Evolutionary conservation across 495 filamentous ascomycete genomes (phyloP).

Genomic region (Penicillium bovifimosum): DNA sequence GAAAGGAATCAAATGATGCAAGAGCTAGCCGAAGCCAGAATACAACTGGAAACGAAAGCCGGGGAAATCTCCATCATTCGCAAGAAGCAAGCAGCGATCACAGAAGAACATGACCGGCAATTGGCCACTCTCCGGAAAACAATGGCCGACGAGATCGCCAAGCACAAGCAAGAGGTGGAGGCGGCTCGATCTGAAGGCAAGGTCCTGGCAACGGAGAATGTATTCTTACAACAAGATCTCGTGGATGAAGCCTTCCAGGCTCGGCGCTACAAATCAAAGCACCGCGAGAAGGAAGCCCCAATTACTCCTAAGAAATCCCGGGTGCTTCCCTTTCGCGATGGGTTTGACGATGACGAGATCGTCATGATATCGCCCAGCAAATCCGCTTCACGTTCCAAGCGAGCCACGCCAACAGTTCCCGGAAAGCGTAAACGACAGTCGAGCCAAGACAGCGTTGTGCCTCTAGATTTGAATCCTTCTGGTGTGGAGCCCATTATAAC

Average conservation of each 20-base stretch:
- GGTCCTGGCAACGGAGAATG: slow-evolving; percentile 56
- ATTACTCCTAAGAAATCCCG: slow-evolving; percentile 57
- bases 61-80: slow-evolving; percentile 68
- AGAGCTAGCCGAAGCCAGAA: slow-evolving; percentile 45
- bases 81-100: slow-evolving; percentile 51
- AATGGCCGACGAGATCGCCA: slow-evolving; percentile 50
- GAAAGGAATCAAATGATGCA: slow-evolving; percentile 46
- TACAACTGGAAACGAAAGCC: slow-evolving; percentile 46
- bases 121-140: slow-evolving; percentile 47
- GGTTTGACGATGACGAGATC: slow-evolving; percentile 70
- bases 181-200: slow-evolving; percentile 51
- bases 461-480: slow-evolving; percentile 46
- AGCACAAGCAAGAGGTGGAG: slow-evolving; percentile 53
- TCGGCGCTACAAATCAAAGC: slow-evolving; percentile 43
- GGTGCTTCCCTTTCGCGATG: slow-evolving; percentile 56
- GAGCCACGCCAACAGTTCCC: slow-evolving; percentile 52
- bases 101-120: slow-evolving; percentile 52
- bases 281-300: slow-evolving; percentile 33
- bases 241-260: slow-evolving; percentile 50
- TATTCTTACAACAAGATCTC: slow-evolving; percentile 61
- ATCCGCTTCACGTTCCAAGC: slow-evolving; percentile 43
- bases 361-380: slow-evolving; percentile 53
- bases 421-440: slow-evolving; percentile 58
- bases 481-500: slow-evolving; percentile 20
- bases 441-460: slow-evolving; percentile 50